Evolutionary conservation across 345 rosid genomes (phyloP), one percentile per base, ranked within the genome.

Genomic region (Bruguiera sexangula): DNA sequence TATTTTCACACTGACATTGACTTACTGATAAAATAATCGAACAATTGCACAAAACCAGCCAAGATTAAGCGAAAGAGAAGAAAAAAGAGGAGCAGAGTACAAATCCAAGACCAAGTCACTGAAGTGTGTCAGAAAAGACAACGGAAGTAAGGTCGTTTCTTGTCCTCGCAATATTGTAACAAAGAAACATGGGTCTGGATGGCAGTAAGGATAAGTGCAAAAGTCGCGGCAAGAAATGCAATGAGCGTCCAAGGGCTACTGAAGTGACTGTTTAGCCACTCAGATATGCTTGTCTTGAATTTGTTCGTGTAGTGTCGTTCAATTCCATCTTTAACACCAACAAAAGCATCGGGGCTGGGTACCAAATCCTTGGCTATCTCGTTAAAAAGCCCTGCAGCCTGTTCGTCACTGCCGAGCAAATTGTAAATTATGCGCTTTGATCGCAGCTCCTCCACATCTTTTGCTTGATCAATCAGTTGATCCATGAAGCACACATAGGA

Each of bases 371-470:
- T 63, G 63, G 48, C 21, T 20, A 66, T 57, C 5, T 37, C 63
- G 15, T 74, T 74, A 62, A 74, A 67, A 20, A 71, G 67, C 0
- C 39, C 1, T 0, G 76, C 76, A 0, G 68, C 76, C 34, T 75
- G 67, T 8, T 66, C 32, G 43, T 78, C 81, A 20, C 67, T 68
- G 4, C 68, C 68, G 6, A 71, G 65, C 27, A 27, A 7, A 36
- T 68, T 71, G 51, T 43, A 20, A 3, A 79, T 52, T 16, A 79
- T 34, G 6, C 1, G 53, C 59, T 0, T 63, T 59, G 9, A 7
- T 15, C 76, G 53, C 34, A 79, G 58, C 29, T 18, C 57, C 36
- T 60, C 43, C 3, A 79, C 79, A 46, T 79, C 76, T 11, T 68
- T 58, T 0, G 73, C 39, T 3, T 54, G 18, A 26, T 70, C 69